Conservation (phyloP, 2,329 filamentous ascomycete species). For the Xylaria multiplex region DNA sequence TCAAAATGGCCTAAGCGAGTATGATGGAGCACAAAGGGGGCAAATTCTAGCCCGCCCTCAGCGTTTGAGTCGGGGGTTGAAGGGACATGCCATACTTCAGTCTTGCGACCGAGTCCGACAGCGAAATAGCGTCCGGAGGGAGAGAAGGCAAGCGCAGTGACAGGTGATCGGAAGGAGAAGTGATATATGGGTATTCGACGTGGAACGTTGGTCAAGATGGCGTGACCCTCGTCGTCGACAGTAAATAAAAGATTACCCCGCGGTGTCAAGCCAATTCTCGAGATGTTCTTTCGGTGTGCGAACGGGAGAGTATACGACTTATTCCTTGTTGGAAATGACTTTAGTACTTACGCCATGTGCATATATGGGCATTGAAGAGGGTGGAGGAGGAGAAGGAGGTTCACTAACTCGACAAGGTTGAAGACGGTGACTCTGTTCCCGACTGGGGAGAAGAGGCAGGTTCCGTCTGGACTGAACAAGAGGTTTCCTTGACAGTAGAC, state of each 20-base stretch:
- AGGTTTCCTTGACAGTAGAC: constrained; percentile 99
- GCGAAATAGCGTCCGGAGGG: constrained; percentile 92
- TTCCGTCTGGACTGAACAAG: constrained; percentile 95
- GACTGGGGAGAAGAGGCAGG: constrained; percentile 93
- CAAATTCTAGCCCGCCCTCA: constrained; percentile 89
- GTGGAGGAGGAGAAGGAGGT: background rate
- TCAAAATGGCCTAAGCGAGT: constrained; percentile 91
- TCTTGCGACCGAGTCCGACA: constrained; percentile 83
- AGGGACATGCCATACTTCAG: constrained; percentile 97
- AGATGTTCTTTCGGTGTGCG: constrained; percentile 92
- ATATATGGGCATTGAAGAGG: background rate
- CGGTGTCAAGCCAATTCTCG: constrained; percentile 86
- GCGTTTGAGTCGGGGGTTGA: constrained; percentile 83
- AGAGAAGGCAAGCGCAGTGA: constrained; percentile 88
- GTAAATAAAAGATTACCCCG: constrained; percentile 91
- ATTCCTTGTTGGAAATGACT: constrained; percentile 65
- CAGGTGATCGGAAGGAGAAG: constrained; percentile 89
- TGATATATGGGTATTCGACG: constrained; percentile 89
- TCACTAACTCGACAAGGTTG: constrained; percentile 86
- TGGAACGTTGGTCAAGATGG: constrained; percentile 90
- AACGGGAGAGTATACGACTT: constrained; percentile 89
- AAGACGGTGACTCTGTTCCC: constrained; percentile 97
- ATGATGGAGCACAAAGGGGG: constrained; percentile 89
- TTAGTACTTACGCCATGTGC: background rate
- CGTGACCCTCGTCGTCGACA: constrained; percentile 92